Base-by-base conservation (phyloP, 2,329 filamentous ascomycete genomes). In the Ophiocordyceps camponoti-leonardi region DNA sequence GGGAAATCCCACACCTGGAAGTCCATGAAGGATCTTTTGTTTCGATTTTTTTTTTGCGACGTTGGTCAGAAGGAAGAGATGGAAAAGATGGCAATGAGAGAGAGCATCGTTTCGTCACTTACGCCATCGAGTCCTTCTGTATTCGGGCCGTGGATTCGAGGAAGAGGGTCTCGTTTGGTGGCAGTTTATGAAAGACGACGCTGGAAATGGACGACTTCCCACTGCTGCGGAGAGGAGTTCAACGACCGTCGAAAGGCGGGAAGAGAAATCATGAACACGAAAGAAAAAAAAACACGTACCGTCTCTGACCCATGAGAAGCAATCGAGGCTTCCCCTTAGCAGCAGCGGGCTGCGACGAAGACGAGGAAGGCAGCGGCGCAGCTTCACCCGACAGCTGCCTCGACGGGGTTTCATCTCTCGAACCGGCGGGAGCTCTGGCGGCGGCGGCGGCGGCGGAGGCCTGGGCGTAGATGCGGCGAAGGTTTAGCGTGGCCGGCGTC, bases 1-100 rank as follows among this genome's bases (percentile, higher is more conserved):
- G 92, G 92, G 47, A 98, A 88, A 60, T 98, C 92, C 85, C 88
- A 95, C 43, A 95, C 86, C 65, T 96, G 90, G 54, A 96, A 95
- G 60, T 96, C 90, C 87, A 96, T 95, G 61, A 98, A 96, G 3
- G 92, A 96, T 54, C 87, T 95, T 48, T 18, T 41, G 3, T 16
- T 35, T 40, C 11, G 39, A 22, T 23, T 23, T 23, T 3, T 23
- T 23, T 23, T 28, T 28, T 28, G 26, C 26, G 26, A 6, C 5
- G 5, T 23, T n/a, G 23, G 19, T 60, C 31, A 58, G 55, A 42
- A 49, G 41, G n/a, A 43, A 26, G 22, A 42, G 41, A 45, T 14
- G 4, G 5, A 16, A 1, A 11, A 14, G 6, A n/a, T 6, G 7
- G 20, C 19, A 22, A 20, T 8, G n/a, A n/a, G n/a, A 14, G n/a